A percentile compares a stretch with the other conserved stretches of the same genome.
These are phyloP conservation scores for Erucastrum elatum DNA, from an alignment of 345 rosid genomes.

Conservation along the genomic window DNA sequence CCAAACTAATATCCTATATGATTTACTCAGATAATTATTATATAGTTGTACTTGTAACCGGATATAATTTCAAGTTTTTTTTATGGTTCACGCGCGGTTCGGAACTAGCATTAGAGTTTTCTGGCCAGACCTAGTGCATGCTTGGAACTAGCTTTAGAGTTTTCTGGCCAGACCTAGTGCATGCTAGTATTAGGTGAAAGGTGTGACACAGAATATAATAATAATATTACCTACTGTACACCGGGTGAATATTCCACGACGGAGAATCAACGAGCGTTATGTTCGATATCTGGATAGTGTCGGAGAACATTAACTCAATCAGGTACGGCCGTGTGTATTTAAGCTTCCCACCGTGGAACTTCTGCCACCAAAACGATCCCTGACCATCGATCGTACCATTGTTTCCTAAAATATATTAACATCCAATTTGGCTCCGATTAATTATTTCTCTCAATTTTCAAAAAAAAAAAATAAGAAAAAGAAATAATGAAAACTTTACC, in stretches of 20 bases:
- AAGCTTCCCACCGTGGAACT: conserved; percentile 70
- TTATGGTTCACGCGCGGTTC: too few species aligned
- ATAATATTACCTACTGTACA: conserved; percentile 69
- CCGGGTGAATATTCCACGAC: conserved; percentile 91
- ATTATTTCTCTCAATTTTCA: background rate
- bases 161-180: too few species aligned
- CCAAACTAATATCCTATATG: too few species aligned
- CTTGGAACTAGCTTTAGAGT: too few species aligned
- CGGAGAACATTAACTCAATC: conserved; percentile 75
- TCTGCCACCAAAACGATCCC: conserved; percentile 93
- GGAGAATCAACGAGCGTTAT: conserved; percentile 85
- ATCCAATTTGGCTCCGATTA: conserved; percentile 24
- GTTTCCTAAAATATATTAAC: conserved; percentile 45
- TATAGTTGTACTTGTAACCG: too few species aligned
- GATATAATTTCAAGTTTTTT: too few species aligned
- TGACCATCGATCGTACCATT: conserved; percentile 93
- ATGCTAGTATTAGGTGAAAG: background rate
- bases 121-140: too few species aligned
- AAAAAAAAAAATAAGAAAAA: background rate
- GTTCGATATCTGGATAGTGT: conserved; percentile 71
- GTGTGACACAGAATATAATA: background rate
- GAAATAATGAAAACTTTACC: conserved; percentile 41
- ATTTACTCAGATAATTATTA: too few species aligned
- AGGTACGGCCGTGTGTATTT: conserved; percentile 89
- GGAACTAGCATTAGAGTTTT: too few species aligned